Percentiles rank a stretch among this genome's conserved stretches.
Evolutionary conservation across 2,329 filamentous ascomycete genomes (phyloP).

Genomic region (Colletotrichum phormii): DNA sequence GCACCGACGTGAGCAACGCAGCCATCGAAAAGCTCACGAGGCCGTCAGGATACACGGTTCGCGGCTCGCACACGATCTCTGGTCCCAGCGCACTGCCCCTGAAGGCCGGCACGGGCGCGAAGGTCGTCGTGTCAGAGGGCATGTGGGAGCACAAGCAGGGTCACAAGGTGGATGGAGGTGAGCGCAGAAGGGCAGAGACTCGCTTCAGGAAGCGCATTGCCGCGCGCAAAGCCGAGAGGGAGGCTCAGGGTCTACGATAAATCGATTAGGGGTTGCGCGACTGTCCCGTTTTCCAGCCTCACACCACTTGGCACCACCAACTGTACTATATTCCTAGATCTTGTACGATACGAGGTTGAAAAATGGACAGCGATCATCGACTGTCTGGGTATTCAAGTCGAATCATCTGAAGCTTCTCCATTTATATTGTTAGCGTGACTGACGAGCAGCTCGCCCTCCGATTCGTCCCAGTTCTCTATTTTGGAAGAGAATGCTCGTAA

Average conservation of each 20-base stretch:
- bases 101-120: constrained; percentile 72
- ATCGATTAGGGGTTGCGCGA: not conserved
- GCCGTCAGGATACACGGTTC: constrained; percentile 70
- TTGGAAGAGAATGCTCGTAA: not conserved
- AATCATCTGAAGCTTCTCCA: not conserved
- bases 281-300: constrained; percentile 24
- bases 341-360: constrained; percentile 36
- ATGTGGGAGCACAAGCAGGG: constrained; percentile 93
- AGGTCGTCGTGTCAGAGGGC: constrained; percentile 80
- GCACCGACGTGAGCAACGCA: constrained; percentile 46
- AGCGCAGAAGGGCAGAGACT: constrained; percentile 87
- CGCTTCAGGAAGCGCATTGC: constrained; percentile 86
- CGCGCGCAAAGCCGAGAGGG: constrained; percentile 78
- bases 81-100: constrained; percentile 80
- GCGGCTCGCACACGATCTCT: constrained; percentile 75
- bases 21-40: constrained; percentile 49
- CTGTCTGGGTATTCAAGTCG: not conserved
- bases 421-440: constrained; percentile 18
- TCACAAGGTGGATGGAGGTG: constrained; percentile 95
- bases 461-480: constrained; percentile 4
- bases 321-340: constrained; percentile 36
- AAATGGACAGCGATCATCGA: constrained; percentile 23
- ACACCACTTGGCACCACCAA: constrained; percentile 32
- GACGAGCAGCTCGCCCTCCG: not conserved
- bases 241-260: constrained; percentile 48